These are phyloP conservation scores for Chrysanthemum lavandulifolium DNA, from an alignment of 129 eudicot genomes.

Conservation along the genomic window DNA sequence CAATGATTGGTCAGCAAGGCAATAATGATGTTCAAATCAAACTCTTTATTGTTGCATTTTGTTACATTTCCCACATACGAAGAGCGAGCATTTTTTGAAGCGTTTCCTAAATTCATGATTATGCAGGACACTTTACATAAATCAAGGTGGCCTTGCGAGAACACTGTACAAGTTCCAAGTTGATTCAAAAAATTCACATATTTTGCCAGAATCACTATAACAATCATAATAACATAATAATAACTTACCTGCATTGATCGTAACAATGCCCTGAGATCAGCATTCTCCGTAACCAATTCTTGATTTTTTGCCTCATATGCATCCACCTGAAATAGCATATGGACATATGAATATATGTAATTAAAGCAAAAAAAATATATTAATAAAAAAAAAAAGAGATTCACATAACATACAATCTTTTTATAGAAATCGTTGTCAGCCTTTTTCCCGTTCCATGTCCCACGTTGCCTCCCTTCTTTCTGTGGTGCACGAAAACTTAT, in stretches of 20 bases:
- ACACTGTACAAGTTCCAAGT: too few species aligned
- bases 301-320: slow-evolving; percentile 96
- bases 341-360: slow-evolving; percentile 2
- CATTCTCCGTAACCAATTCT: slow-evolving; percentile 84
- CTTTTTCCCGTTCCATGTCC: slow-evolving; percentile 97
- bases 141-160: too few species aligned
- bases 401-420: slow-evolving; percentile 67
- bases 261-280: slow-evolving; percentile 89
- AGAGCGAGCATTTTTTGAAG: background rate
- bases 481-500: slow-evolving; percentile 29
- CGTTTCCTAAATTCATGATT: background rate
- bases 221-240: background rate
- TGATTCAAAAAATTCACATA: too few species aligned
- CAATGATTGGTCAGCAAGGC: background rate
- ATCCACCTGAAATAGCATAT: slow-evolving; percentile 62
- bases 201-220: slow-evolving; percentile 2
- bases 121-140: background rate
- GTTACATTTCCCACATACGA: background rate
- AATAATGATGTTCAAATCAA: background rate
- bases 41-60: background rate
- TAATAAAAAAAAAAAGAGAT: slow-evolving; percentile 3
- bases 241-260: slow-evolving; percentile 86
- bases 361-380: background rate
- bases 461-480: slow-evolving; percentile 99
- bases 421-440: slow-evolving; percentile 92